These are phyloP conservation scores for Epichloe glyceriae DNA, from an alignment of 2,329 filamentous ascomycete species.

Conservation along the genomic window DNA sequence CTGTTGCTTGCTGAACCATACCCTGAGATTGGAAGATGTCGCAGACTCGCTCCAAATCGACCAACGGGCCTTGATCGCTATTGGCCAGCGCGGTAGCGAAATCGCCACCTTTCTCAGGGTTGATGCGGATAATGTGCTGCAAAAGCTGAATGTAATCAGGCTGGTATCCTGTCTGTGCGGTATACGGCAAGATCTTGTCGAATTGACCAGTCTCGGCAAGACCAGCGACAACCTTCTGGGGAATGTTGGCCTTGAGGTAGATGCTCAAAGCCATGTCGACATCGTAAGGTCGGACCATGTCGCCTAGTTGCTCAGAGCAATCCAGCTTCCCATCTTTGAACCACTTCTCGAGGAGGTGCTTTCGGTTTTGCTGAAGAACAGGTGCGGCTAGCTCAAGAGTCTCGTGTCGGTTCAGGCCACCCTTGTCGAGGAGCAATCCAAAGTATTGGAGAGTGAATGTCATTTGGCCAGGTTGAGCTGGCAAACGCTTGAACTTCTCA, in stretches of 20 bases:
- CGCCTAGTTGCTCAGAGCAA: constrained; percentile 91
- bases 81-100: constrained; percentile 90
- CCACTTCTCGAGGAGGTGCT: constrained; percentile 97
- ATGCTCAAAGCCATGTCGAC: constrained; percentile 76
- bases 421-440: constrained; percentile 92
- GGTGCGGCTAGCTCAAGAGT: constrained; percentile 87
- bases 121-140: constrained; percentile 82
- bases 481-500: constrained; percentile 83
- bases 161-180: constrained; percentile 70
- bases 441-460: constrained; percentile 96
- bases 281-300: constrained; percentile 83
- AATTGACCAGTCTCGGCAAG: constrained; percentile 95
- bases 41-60: constrained; percentile 88
- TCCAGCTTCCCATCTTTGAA: constrained; percentile 91
- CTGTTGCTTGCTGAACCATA: constrained; percentile 94
- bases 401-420: constrained; percentile 81
- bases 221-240: constrained; percentile 88
- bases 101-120: constrained; percentile 86
- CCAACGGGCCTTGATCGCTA: constrained; percentile 71
- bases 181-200: constrained; percentile 90
- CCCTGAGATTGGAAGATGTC: constrained; percentile 98
- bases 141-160: constrained; percentile 92
- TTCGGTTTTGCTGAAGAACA: constrained; percentile 84
- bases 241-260: constrained; percentile 80
- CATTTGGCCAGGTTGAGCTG: constrained; percentile 70